A percentile compares a stretch with the other conserved stretches of the same genome.
These are phyloP conservation scores for Dothistroma pini DNA, from an alignment of 2,329 filamentous ascomycete genomes.

Conservation along the genomic window DNA sequence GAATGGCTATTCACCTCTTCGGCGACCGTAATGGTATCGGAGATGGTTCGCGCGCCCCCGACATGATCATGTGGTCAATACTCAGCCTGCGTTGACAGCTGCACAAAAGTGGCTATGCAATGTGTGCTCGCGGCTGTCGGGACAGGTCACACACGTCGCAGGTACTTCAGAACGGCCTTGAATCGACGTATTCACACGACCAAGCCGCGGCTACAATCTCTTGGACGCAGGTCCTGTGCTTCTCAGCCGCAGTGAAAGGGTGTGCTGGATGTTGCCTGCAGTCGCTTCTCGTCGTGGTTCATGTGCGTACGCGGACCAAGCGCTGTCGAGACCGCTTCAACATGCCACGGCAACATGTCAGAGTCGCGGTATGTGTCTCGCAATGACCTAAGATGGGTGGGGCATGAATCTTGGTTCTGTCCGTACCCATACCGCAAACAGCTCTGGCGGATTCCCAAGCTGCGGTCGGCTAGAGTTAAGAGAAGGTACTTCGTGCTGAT, in stretches of 20 bases:
- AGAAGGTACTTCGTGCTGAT: background rate
- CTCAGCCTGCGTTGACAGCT: background rate
- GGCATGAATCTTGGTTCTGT: constrained; percentile 1
- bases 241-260: background rate
- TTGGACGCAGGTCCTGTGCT: background rate
- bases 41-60: background rate
- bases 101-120: background rate
- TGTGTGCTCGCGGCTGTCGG: background rate
- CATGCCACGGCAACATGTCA: background rate
- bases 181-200: background rate
- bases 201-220: background rate
- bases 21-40: background rate
- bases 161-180: background rate
- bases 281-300: background rate
- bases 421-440: background rate
- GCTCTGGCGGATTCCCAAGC: background rate
- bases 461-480: background rate
- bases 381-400: background rate
- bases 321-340: background rate
- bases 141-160: background rate
- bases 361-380: constrained; percentile 4
- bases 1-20: too few relatives aligned
- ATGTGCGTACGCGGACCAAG: background rate
- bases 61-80: background rate
- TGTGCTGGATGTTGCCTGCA: background rate